These are phyloP conservation scores for Dichomitus squalens DNA, from an alignment of 1,284 basidiomycete genomes.

Conservation along the genomic window DNA sequence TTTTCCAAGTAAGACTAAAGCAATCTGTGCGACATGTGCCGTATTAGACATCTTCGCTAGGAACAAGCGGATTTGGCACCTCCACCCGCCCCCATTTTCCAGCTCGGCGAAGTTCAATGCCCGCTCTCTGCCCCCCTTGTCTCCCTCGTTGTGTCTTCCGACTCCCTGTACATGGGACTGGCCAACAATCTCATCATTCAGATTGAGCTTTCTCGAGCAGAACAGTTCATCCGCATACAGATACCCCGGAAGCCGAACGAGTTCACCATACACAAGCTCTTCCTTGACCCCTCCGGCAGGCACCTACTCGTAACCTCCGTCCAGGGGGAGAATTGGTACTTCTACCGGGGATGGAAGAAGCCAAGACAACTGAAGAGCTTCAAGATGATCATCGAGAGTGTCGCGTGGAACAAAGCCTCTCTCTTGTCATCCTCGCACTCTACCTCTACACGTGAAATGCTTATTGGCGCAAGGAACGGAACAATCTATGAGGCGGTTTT, in stretches of 20 bases:
- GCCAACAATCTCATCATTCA: conserved; percentile 78
- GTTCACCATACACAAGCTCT: conserved; percentile 76
- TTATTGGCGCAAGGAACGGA: conserved; percentile 88
- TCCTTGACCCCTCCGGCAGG: conserved; percentile 89
- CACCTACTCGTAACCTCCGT: conserved; percentile 87
- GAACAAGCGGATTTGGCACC: conserved; percentile 19
- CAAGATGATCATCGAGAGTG: conserved; percentile 87
- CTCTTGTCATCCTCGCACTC: conserved; percentile 64
- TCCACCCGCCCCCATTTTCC: conserved; percentile 66
- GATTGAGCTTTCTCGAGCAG: conserved; percentile 83
- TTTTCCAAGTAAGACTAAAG: conserved; percentile 40
- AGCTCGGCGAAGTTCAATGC: conserved; percentile 87
- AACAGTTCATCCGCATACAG: conserved; percentile 78
- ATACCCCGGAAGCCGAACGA: conserved; percentile 75
- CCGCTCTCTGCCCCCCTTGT: conserved; percentile 81
- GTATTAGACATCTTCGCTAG: background rate
- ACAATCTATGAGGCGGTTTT: conserved; percentile 84
- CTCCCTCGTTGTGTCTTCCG: conserved; percentile 82
- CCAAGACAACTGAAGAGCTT: conserved; percentile 79
- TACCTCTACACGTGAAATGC: conserved; percentile 81
- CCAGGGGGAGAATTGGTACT: conserved; percentile 94
- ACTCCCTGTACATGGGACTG: conserved; percentile 84
- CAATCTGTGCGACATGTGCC: too few relatives aligned
- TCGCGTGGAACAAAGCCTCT: conserved; percentile 91
- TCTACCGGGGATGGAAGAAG: conserved; percentile 81